Evolutionary conservation across 2,329 filamentous ascomycete species (phyloP), one percentile per base, ranked within the genome.

Genomic region (Septoria petroselini): DNA sequence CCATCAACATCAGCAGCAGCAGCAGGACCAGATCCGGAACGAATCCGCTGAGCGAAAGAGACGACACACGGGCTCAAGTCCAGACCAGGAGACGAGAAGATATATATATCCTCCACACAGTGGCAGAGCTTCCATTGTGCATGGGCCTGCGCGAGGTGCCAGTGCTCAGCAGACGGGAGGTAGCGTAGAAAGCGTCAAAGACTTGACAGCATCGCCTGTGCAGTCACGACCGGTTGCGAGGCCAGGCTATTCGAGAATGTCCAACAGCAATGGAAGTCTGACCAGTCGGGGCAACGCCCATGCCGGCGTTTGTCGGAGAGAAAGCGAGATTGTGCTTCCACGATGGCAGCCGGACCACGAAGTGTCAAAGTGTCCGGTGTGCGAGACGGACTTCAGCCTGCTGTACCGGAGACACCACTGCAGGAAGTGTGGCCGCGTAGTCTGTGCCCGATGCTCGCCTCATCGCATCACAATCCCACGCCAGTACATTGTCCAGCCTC

Each of bases 401-500:
- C 88, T 89, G 72, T 84, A 88, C 65, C 79, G 91, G 55, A 94
- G 94, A 66, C 91, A 97, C 71, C 91, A 97, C 67, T 97, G 91
- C 76, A 82, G 91, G 59, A 96, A 95, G 79, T 97, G 91, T 66
- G 91, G 91, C 38, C 78, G 90, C 54, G 91, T 97, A 7, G 91
- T 97, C 18, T 97, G 91, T 70, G 83, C 84, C 50, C 77, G 82
- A 15, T 97, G 91, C 72, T 96, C 91, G 2, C 91, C 91, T 3
- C 91, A 97, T 69, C 82, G 90, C 54, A 97, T 97, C 65, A 95
- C 88, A 3, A 96, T 97, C 56, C 91, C 91, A 1, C 81, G 91
- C 58, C 88, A 93, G 65, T 97, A 88, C 67, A 95, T 97, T 58
- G 90, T 96, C 19, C 85, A 85, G 40, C 86, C 88, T 2, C 85